These are phyloP conservation scores for Penicillium alfredii DNA, from an alignment of 495 filamentous ascomycete genomes.

Conservation along the genomic window DNA sequence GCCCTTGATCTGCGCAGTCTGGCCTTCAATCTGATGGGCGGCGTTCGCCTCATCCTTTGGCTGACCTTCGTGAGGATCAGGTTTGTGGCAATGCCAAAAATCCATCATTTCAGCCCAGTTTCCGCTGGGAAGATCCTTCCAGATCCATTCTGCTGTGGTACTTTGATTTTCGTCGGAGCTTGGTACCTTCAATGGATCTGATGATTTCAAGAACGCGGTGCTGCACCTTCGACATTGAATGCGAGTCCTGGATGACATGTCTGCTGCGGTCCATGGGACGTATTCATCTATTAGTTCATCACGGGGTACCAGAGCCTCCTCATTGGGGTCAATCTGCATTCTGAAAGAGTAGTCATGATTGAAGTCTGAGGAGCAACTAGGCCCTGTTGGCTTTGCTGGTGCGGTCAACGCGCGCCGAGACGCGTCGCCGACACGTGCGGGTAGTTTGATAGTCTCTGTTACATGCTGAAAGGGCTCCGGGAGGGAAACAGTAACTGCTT, in stretches of 20 bases:
- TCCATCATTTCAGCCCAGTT: slow-evolving; percentile 99
- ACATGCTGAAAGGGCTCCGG: slow-evolving; percentile 43
- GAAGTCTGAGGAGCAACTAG: neutral
- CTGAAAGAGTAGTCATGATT: slow-evolving; percentile 54
- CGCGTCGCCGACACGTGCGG: slow-evolving; percentile 49
- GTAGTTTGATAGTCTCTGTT: slow-evolving; percentile 55
- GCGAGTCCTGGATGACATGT: slow-evolving; percentile 47
- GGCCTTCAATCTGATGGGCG: slow-evolving; percentile 24
- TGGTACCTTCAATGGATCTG: too few species aligned
- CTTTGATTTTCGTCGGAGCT: neutral
- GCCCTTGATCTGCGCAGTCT: slow-evolving; percentile 53
- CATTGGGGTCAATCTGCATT: slow-evolving; percentile 52
- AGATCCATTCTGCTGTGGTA: slow-evolving; percentile 36
- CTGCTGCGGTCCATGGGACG: slow-evolving; percentile 68
- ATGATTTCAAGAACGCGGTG: slow-evolving; percentile 25
- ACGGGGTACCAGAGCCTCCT: slow-evolving; percentile 13
- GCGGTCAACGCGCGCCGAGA: slow-evolving; percentile 13
- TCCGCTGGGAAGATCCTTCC: slow-evolving; percentile 93
- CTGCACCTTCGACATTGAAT: slow-evolving; percentile 62
- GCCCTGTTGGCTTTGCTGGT: neutral
- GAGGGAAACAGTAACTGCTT: slow-evolving; percentile 31
- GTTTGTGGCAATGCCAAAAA: slow-evolving; percentile 99
- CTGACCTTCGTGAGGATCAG: slow-evolving; percentile 45
- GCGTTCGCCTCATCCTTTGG: slow-evolving; percentile 23
- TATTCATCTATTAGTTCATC: slow-evolving; percentile 34